Base-by-base conservation (phyloP, 2,329 filamentous ascomycete genomes). In the Acarospora socialis region DNA sequence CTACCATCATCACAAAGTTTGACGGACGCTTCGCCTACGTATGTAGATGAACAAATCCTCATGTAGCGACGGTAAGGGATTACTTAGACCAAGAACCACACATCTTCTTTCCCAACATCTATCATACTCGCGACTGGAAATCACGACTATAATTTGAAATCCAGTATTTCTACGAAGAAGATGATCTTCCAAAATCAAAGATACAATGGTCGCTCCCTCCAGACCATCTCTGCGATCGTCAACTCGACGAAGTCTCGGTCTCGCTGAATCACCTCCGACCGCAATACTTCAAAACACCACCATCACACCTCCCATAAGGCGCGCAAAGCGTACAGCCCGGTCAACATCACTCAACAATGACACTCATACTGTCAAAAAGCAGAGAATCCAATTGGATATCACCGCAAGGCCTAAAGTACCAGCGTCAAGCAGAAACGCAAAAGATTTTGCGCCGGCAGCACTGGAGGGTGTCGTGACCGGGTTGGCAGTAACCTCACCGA, bases 201-300 rank as follows among this genome's bases (percentile, higher is more conserved):
- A 38, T 43, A 46, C 34, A 33, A 50, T 50, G 48, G 48, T 46
- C 37, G 46, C 41, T 40, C 42, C 40, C 39, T 45, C 47, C 32
- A 47, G 42, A 40, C 44, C 44, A 36, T 48, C 47, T 29, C 43
- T 45, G 35, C 46, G 47, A 33, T 46, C 45, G 38, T 42, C 43
- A 20, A 36, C 37, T 33, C 37, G 33, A 35, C 37, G 27, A 28
- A 34, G 33, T 30, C 16, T 26, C 23, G 25, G 22, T 31, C 28
- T 38, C 35, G 35, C 36, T 32, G 25, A 43, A 35, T 35, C 43
- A 36, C 35, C 42, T 40, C 38, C 42, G 44, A 39, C 42, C 38
- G 28, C 30, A 29, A 33, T 39, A 32, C 32, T 36, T 35, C 31
- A 35, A 43, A 33, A 38, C 40, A 28, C 39, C 35, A 33, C 44